A percentile compares a stretch with the other conserved stretches of the same genome.
Conservation (phyloP, 164 flowering plant genomes). For the Cinnamomum micranthum region DNA sequence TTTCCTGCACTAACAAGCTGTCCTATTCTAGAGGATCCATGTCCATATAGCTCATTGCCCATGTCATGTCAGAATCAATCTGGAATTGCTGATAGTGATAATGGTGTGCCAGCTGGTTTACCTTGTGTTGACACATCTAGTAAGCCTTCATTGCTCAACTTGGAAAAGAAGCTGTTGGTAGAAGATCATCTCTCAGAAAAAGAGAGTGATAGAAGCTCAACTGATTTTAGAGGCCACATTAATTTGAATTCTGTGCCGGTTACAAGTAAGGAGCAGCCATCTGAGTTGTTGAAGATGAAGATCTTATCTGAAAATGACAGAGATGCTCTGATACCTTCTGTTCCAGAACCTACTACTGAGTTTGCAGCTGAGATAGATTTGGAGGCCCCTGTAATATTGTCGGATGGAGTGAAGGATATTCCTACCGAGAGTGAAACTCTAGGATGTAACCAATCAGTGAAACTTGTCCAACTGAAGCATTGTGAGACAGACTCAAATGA, state of each 20-base stretch:
- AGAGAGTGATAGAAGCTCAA: slow-evolving; percentile 11
- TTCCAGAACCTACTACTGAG: slow-evolving; percentile 26
- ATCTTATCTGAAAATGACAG: slow-evolving; percentile 26
- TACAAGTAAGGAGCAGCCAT: slow-evolving; percentile 1
- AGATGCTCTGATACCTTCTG: slow-evolving; percentile 33
- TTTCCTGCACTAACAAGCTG: slow-evolving; percentile 48
- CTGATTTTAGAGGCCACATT: slow-evolving; percentile 29
- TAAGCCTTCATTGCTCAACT: slow-evolving; percentile 31
- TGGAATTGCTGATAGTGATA: slow-evolving; percentile 14
- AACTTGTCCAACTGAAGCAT: slow-evolving; percentile 6
- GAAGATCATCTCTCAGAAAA: slow-evolving; percentile 23
- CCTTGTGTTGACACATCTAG: slow-evolving; percentile 58
- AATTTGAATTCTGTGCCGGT: slow-evolving; percentile 55
- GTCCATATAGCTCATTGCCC: slow-evolving; percentile 17
- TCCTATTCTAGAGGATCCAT: slow-evolving; percentile 23
- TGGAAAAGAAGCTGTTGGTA: slow-evolving; percentile 8
- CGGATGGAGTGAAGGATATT: slow-evolving; percentile 24
- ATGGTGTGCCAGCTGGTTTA: slow-evolving; percentile 19
- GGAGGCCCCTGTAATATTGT: slow-evolving; percentile 40
- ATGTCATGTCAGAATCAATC: slow-evolving; percentile 7
- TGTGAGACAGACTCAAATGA: slow-evolving; percentile 9
- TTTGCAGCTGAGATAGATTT: slow-evolving; percentile 45
- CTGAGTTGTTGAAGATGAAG: background rate
- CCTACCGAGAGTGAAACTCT: slow-evolving; percentile 17
- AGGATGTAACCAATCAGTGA: slow-evolving; percentile 6